Percentiles rank a stretch among this genome's conserved stretches.
Evolutionary conservation across 2,329 filamentous ascomycete genomes (phyloP).

Genomic region (Cadophora sp.): DNA sequence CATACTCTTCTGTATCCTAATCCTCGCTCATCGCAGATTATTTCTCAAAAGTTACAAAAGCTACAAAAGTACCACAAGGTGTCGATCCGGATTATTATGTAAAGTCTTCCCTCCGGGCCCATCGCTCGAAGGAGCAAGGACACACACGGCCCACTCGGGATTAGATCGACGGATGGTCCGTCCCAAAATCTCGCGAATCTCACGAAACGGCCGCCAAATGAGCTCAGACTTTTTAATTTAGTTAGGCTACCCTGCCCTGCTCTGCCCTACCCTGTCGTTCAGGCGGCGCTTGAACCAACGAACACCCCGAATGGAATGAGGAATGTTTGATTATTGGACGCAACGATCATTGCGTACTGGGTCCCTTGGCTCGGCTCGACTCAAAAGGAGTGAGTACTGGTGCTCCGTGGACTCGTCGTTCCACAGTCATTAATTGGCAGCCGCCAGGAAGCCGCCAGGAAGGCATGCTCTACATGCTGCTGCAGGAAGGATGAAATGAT

Average conservation of each 20-base stretch:
- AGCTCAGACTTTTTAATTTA: neutral
- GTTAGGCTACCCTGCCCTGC: neutral
- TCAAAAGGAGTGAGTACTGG: neutral
- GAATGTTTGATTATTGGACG: neutral
- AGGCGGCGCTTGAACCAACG: neutral
- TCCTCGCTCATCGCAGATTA: neutral
- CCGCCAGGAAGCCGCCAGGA: neutral
- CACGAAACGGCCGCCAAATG: constrained; percentile 13
- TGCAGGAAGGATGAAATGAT: neutral
- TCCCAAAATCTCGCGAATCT: constrained; percentile 10
- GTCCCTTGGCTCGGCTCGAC: neutral
- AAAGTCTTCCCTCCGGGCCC: neutral
- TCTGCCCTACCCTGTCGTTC: neutral
- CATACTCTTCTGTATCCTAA: neutral
- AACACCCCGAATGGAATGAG: neutral
- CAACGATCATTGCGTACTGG: neutral
- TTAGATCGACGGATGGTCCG: constrained; percentile 9
- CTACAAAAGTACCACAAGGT: constrained; percentile 8
- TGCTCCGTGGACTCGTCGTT: neutral
- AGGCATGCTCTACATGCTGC: neutral
- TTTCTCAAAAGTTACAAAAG: neutral
- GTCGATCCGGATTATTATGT: neutral
- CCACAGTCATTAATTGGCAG: no score
- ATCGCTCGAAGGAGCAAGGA: constrained; percentile 1
- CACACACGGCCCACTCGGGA: neutral